Evolutionary conservation across 345 rosid species (phyloP).

Genomic region (Eucalyptus erythrocorys): DNA sequence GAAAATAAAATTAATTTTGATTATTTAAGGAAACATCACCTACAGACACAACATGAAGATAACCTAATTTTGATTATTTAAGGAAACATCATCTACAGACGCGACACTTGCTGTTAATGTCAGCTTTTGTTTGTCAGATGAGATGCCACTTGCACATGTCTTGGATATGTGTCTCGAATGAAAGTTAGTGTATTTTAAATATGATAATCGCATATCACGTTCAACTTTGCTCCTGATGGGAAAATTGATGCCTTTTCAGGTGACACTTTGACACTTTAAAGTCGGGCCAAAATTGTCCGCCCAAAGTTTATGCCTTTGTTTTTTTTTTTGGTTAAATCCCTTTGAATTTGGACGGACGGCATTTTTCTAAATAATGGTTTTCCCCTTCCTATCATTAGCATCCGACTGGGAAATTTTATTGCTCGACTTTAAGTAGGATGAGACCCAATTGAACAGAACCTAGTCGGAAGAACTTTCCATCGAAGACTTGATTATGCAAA

Average conservation of each 20-base stretch:
- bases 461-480: background rate
- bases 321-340: too few species aligned
- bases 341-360: too few species aligned
- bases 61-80: too few species aligned
- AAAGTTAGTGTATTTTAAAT: background rate
- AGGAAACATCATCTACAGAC: too few species aligned
- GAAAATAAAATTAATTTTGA: too few species aligned
- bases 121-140: background rate
- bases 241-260: background rate
- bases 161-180: background rate
- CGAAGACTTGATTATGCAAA: background rate
- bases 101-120: accelerated
- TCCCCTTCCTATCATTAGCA: background rate
- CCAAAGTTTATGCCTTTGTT: background rate
- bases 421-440: background rate
- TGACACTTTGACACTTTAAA: background rate
- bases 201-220: background rate
- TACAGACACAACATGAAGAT: too few species aligned
- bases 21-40: background rate
- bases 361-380: background rate
- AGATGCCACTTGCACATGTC: background rate
- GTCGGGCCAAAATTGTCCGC: background rate
- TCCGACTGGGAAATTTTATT: background rate
- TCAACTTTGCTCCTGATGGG: accelerated
- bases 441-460: background rate